Base-by-base conservation (phyloP, 441 rosid genomes). In the Erodium moschatum region DNA sequence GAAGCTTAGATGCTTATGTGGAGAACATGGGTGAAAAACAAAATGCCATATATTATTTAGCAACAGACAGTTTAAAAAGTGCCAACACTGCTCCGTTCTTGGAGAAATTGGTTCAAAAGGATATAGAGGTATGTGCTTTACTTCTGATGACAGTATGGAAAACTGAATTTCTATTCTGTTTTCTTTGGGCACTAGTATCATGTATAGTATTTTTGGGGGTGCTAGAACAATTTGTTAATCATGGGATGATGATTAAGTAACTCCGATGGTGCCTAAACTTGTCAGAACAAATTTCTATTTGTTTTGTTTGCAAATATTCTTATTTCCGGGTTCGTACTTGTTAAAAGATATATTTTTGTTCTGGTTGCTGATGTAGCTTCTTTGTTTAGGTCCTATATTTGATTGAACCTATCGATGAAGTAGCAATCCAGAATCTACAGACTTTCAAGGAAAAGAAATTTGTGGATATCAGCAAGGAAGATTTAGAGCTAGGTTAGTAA, bases 391-490 rank as follows among this genome's bases (percentile, higher is more conserved):
- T 94, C 72, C 85, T 94, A 15, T 88, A 89, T 79, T 84, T 94
- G 71, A 75, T 94, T 67, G 99, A 95, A 77, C 97, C 99, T n/a
- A 95, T 90, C 3, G 99, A 95, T 79, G 99, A 95, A 76, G 91
- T 91, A 75, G 96, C 97, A n/a, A 87, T 95, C 77, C 95, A 89
- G 83, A 91, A 90, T 78, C 82, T 91, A 68, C 96, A 91, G 77
- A 87, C 95, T 52, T 95, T 85, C 90, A 91, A 95, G 66, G 99
- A 91, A 74, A 95, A 91, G 87, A 95, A 91, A 72, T 90, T 95
- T 69, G 91, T 91, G 77, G 97, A 91, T 82, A 90, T 91, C 73
- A 95, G 97, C 84, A 95, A 95, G 82, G 97, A 95, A 82, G 97
- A 91, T 77, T 79, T 91, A 31, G 97, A 94, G 76, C 82, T 94